Evolutionary conservation across 177 flowering plant species (phyloP).

Genomic region (Vitis hybrid): DNA sequence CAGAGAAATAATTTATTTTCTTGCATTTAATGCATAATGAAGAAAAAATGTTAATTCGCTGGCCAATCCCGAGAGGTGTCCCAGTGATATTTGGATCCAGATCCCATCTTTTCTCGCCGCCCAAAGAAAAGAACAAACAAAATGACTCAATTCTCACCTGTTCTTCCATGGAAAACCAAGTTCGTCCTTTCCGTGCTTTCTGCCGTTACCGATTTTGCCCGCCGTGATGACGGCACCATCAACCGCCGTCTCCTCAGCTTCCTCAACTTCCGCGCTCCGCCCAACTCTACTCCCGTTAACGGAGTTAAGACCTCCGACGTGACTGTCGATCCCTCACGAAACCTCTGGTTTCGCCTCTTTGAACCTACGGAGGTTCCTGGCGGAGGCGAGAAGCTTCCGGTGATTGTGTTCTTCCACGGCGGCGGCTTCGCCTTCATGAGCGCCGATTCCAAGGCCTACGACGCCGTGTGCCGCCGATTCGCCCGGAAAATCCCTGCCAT

Average conservation of each 20-base stretch:
- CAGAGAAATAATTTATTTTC: too few species aligned
- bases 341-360: slow-evolving; percentile 44
- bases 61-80: too few species aligned
- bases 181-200: slow-evolving; percentile 2
- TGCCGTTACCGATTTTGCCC: slow-evolving; percentile 4
- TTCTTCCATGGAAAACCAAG: slow-evolving; percentile 30
- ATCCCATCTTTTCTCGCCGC: background rate
- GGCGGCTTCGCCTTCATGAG: slow-evolving; percentile 34
- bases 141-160: background rate
- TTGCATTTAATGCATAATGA: too few species aligned
- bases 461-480: slow-evolving; percentile 31
- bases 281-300: slow-evolving; percentile 21
- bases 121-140: too few species aligned
- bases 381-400: slow-evolving; percentile 17
- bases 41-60: too few species aligned
- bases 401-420: slow-evolving; percentile 45
- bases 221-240: slow-evolving; percentile 26
- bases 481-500: slow-evolving; percentile 23
- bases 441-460: slow-evolving; percentile 21
- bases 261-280: slow-evolving; percentile 17
- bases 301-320: slow-evolving; percentile 32
- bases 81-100: too few species aligned
- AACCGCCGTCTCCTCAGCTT: slow-evolving; percentile 31
- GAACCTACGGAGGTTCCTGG: slow-evolving; percentile 13
- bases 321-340: slow-evolving; percentile 28